phyloP scores from a whole-genome alignment of 495 filamentous ascomycete genomes.

The Penicillium bialowiezense region DNA sequence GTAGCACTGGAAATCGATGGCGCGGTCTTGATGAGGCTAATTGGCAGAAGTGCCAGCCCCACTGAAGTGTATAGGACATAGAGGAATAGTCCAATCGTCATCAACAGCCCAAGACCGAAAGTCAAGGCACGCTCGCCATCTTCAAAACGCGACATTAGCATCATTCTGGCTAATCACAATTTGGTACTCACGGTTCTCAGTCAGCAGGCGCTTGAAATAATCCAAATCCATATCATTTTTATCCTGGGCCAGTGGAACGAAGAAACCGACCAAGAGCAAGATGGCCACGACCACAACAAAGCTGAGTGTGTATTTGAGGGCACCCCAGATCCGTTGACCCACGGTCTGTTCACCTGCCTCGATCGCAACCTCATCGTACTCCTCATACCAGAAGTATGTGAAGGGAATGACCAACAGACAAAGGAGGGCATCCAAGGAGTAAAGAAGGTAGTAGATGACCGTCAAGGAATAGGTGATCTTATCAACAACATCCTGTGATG shows the following conservation, averaged over 20 bases:
- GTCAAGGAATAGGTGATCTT: constrained; percentile 75
- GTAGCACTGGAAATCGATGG: constrained; percentile 76
- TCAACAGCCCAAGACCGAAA: constrained; percentile 81
- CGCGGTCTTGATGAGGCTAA: constrained; percentile 85
- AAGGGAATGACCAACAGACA: constrained; percentile 92
- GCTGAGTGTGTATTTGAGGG: constrained; percentile 84
- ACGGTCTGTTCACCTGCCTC: constrained; percentile 73
- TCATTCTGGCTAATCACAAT: too few relatives aligned
- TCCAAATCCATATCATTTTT: constrained; percentile 71
- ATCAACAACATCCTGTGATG: constrained; percentile 71
- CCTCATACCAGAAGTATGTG: constrained; percentile 97
- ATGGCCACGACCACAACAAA: constrained; percentile 79
- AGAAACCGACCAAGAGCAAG: constrained; percentile 89
- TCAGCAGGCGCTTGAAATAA: constrained; percentile 82
- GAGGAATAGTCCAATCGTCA: constrained; percentile 77
- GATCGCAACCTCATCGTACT: constrained; percentile 82
- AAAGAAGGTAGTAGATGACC: constrained; percentile 88
- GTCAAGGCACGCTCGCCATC: constrained; percentile 89
- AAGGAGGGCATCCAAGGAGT: constrained; percentile 86
- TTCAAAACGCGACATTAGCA: constrained; percentile 17
- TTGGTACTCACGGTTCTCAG: constrained; percentile 78
- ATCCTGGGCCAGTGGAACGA: constrained; percentile 70
- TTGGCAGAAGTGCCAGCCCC: constrained; percentile 84
- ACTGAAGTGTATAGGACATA: constrained; percentile 87
- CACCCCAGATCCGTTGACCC: constrained; percentile 68